phyloP scores from a whole-genome alignment of 176 grass and related monocot species.

The Oryza coarctata region DNA sequence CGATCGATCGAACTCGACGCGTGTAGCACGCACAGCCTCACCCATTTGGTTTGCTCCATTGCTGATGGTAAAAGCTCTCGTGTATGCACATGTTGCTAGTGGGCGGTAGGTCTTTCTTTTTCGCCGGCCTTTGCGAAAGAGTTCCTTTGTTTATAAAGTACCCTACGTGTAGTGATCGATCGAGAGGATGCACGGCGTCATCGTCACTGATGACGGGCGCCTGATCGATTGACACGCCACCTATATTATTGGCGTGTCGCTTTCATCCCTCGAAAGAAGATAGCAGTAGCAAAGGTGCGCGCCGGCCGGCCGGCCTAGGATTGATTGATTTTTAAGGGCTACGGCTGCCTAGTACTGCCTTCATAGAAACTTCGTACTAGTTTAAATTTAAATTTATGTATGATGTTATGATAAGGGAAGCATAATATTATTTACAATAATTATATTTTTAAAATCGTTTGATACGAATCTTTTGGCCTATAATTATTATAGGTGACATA shows the following conservation, averaged over 20 bases:
- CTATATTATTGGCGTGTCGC: not conserved
- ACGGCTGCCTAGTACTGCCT: too few species aligned
- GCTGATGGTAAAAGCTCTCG: too few species aligned
- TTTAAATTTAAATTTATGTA: too few species aligned
- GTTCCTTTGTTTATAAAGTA: conserved; percentile 10
- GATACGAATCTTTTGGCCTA: too few species aligned
- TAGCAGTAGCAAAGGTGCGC: not conserved
- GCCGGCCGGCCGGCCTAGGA: not conserved
- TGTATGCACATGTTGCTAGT: not conserved
- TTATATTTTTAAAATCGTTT: too few species aligned
- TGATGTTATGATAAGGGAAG: too few species aligned
- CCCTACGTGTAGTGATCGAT: not conserved
- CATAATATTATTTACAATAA: too few species aligned
- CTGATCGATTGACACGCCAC: not conserved
- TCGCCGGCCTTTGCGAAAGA: not conserved
- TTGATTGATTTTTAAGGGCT: not conserved
- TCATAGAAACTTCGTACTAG: too few species aligned
- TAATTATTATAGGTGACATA: too few species aligned
- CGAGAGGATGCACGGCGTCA: not conserved
- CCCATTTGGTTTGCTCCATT: too few species aligned
- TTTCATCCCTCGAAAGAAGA: not conserved
- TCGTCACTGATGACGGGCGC: not conserved
- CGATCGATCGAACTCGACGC: too few species aligned
- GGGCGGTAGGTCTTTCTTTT: not conserved
- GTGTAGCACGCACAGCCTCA: too few species aligned